A percentile compares a stretch with the other conserved stretches of the same genome.
Conservation (phyloP, 495 filamentous ascomycete species). For the Pseudomonodictys pantanalensis region DNA sequence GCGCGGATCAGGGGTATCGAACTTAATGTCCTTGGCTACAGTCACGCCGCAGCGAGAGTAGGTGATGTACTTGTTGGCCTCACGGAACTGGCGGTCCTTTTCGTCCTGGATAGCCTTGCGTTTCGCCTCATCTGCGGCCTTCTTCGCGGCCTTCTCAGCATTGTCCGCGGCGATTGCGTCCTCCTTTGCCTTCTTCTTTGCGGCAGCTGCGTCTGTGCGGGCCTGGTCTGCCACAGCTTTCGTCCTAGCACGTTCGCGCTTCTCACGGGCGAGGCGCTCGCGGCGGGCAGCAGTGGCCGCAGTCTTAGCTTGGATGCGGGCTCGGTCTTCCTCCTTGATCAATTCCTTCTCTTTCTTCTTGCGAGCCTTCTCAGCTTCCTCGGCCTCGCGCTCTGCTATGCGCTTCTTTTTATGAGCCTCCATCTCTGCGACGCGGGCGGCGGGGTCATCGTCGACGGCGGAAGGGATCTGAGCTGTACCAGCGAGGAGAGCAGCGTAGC, state of each 20-base stretch:
- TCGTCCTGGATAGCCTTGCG: not conserved
- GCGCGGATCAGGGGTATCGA: conserved; percentile 17
- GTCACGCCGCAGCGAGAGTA: no score
- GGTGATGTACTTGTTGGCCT: no score
- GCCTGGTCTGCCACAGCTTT: no score
- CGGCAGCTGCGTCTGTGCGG: no score
- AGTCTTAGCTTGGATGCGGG: no score
- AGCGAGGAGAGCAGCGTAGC: conserved; percentile 31
- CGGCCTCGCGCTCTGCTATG: conserved; percentile 11
- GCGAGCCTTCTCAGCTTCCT: conserved; percentile 1
- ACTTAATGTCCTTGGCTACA: not conserved
- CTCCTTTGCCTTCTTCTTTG: no score
- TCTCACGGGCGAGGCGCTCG: no score
- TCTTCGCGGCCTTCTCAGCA: conserved; percentile 2
- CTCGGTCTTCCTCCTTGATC: not conserved
- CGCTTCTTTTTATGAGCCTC: conserved; percentile 16
- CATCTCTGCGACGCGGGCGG: conserved; percentile 27
- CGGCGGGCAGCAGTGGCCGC: no score
- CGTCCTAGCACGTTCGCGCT: no score
- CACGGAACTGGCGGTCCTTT: not conserved
- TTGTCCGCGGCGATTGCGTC: no score
- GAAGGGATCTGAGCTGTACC: conserved; percentile 37
- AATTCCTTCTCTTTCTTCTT: not conserved
- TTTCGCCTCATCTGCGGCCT: no score
- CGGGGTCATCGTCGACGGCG: conserved; percentile 35